Evolutionary conservation across 495 filamentous ascomycete species (phyloP), one percentile per base, ranked within the genome.

Genomic region (Platismatia glauca): DNA sequence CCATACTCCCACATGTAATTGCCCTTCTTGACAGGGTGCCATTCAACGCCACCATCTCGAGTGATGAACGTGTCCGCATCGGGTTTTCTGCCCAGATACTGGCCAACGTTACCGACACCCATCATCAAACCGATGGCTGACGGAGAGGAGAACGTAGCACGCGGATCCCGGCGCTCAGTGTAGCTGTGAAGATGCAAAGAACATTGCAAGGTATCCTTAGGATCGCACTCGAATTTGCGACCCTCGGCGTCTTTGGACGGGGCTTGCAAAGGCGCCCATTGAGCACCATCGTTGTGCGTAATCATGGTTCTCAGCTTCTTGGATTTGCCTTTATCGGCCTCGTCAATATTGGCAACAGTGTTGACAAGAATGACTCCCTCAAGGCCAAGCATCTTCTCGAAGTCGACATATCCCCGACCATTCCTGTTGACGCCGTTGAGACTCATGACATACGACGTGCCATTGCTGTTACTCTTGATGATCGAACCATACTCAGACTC

Each of bases 401-500:
- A 99, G 72, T 99, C 94, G 44, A 94, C 91, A 71, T 86, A 96
- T 48, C 87, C 91, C 0, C 58, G 65, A 5, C 78, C 73, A 67
- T 95, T 84, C 60, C 88, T 81, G 72, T 96, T 96, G 67, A 97
- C 88, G 0, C 80, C 82, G 55, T 81, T 75, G 12, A 93, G 75
- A 72, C 88, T 92, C 57, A 92, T 76, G 27, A 95, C 89, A 67
- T 97, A 99, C 4, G 88, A 92, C 0, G 94, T 97, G 43, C 94
- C 94, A 70, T 97, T 97, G 68, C 89, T 96, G 75, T 99, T 99
- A 67, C 90, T 95, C 81, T 97, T 97, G 70, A 99, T 81, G 58
- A 99, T 86, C 31, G 84, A 84, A n/a, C 94, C 94, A 65, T 88
- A 90, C 59, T 85, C 83, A 39, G 79, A 81, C 5, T 79, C 85